These are phyloP conservation scores for Diaporthe velutina DNA, from an alignment of 2,329 filamentous ascomycete genomes.

Conservation along the genomic window DNA sequence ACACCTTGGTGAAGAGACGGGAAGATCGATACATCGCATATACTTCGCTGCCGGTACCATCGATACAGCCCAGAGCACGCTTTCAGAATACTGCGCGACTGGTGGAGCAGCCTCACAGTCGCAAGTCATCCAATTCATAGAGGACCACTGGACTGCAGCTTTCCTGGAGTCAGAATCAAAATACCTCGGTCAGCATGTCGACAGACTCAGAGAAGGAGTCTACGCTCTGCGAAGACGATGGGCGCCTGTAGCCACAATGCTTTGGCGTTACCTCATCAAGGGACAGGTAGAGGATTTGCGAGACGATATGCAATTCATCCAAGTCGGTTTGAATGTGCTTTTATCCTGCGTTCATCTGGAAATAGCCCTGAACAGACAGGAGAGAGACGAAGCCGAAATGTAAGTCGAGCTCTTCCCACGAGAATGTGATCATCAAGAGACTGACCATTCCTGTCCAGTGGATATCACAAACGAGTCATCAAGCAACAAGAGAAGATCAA, in stretches of 20 bases:
- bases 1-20: not conserved
- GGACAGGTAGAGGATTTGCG: not conserved
- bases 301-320: not conserved
- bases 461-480: not conserved
- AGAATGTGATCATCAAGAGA: not conserved
- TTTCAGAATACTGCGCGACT: not conserved
- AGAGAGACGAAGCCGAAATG: not conserved
- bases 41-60: not conserved
- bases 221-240: not conserved
- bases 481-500: not conserved
- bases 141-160: not conserved
- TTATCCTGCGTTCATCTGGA: not conserved
- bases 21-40: not conserved
- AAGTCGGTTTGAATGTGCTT: not conserved
- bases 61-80: not conserved
- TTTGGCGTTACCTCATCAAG: slow-evolving; percentile 1
- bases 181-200: not conserved
- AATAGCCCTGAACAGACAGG: not conserved
- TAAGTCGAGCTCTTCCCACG: not conserved
- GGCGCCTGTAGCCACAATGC: not conserved
- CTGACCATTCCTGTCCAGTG: not conserved
- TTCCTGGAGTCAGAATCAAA: not conserved
- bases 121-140: not conserved
- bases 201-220: not conserved
- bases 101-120: not conserved